phyloP scores from a whole-genome alignment of 495 filamentous ascomycete genomes.

The Apodospora peruviana region DNA sequence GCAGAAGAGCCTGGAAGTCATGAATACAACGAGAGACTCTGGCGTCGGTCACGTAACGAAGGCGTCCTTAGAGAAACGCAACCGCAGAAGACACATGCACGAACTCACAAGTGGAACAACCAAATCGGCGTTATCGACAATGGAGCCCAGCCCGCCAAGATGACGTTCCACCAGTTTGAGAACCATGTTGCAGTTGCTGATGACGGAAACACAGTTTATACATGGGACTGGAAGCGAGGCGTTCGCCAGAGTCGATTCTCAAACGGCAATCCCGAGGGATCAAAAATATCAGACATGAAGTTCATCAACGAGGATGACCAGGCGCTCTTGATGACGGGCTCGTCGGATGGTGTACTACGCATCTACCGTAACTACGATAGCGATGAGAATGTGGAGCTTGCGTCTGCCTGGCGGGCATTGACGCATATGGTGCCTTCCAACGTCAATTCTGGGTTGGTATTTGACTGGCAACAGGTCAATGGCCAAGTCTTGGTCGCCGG shows the following conservation, averaged over 20 bases:
- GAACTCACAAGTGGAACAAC: conserved; percentile 77
- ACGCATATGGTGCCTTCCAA: conserved; percentile 89
- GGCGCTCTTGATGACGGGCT: conserved; percentile 88
- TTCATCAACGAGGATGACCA: conserved; percentile 99
- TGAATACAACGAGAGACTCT: conserved; percentile 94
- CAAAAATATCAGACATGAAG: conserved; percentile 86
- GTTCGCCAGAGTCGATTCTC: conserved; percentile 77
- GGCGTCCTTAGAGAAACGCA: conserved; percentile 86
- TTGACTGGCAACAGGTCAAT: conserved; percentile 98
- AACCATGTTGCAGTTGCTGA: conserved; percentile 92
- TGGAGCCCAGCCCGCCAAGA: conserved; percentile 76
- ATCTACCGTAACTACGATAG: conserved; percentile 89
- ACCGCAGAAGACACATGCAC: conserved; percentile 80
- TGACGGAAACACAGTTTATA: conserved; percentile 78
- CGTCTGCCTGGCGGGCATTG: conserved; percentile 83
- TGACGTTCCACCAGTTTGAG: conserved; percentile 98
- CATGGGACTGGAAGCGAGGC: conserved; percentile 88
- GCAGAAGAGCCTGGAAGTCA: conserved; percentile 93
- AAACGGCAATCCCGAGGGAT: conserved; percentile 85
- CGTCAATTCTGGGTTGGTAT: conserved; percentile 88
- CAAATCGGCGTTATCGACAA: conserved; percentile 76
- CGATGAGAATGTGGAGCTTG: conserved; percentile 69
- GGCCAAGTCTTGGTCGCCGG: conserved; percentile 90
- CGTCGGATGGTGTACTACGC: conserved; percentile 87
- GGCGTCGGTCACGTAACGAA: conserved; percentile 90